phyloP scores from a whole-genome alignment of 2,329 filamentous ascomycete species.

The Dichotomopilus funicola region DNA sequence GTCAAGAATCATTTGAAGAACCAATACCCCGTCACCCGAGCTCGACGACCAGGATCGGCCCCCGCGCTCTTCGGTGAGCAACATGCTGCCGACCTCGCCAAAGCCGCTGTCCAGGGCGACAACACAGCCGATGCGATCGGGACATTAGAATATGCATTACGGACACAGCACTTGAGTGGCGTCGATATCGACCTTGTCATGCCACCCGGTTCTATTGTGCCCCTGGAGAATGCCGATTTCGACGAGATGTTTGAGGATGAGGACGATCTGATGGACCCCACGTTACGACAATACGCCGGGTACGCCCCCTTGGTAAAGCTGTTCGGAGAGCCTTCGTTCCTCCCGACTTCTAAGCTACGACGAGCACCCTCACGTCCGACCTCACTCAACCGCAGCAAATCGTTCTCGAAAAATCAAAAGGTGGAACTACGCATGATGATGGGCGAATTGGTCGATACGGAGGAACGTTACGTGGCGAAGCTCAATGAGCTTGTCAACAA shows the following conservation, averaged over 20 bases:
- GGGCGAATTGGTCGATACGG: constrained; percentile 84
- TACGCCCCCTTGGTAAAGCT: constrained; percentile 72
- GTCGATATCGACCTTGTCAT: constrained; percentile 83
- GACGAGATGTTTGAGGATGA: constrained; percentile 56
- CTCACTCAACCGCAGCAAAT: constrained; percentile 68
- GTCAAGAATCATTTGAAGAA: constrained; percentile 66
- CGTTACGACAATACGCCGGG: constrained; percentile 63
- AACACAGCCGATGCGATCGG: constrained; percentile 66
- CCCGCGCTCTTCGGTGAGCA: constrained; percentile 77
- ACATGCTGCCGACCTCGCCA: constrained; percentile 86
- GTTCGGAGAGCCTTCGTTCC: constrained; percentile 76
- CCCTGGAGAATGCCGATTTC: constrained; percentile 52
- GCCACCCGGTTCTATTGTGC: constrained; percentile 68
- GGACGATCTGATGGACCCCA: constrained; percentile 59
- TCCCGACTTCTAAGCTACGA: constrained; percentile 77
- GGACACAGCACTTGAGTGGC: constrained; percentile 76
- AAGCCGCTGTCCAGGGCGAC: constrained; percentile 75
- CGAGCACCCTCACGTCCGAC: constrained; percentile 83
- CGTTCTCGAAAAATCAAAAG: constrained; percentile 76
- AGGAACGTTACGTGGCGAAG: constrained; percentile 88
- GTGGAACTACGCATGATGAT: constrained; percentile 80
- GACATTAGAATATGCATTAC: constrained; percentile 67
- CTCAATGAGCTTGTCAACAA: constrained; percentile 75
- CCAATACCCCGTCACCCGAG: constrained; percentile 46
- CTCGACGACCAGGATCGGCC: constrained; percentile 55